Evolutionary conservation across 805 yeast genomes (phyloP).

Genomic region (Tetrapisispora arboricola): DNA sequence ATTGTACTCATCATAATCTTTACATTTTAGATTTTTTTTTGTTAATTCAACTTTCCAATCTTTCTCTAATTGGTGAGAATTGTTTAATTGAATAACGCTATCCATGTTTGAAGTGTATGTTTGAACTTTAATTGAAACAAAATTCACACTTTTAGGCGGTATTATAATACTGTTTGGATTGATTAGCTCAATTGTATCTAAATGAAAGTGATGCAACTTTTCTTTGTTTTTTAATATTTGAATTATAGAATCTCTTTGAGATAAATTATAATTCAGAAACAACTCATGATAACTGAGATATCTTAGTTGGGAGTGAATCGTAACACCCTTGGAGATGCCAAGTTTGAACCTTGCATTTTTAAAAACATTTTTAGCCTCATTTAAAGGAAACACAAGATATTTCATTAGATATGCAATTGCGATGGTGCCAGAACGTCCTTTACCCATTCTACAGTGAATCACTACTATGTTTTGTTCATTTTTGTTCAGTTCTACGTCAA

Average conservation of each 20-base stretch:
- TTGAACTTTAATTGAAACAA: conserved; percentile 14
- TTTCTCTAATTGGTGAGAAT: background rate
- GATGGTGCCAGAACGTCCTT: conserved; percentile 80
- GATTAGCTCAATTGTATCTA: conserved; percentile 11
- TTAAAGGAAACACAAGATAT: conserved; percentile 29
- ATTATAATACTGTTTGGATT: conserved; percentile 11
- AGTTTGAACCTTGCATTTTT: conserved; percentile 46
- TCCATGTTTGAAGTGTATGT: conserved; percentile 12
- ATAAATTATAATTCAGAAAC: conserved; percentile 11
- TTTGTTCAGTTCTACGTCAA: conserved; percentile 34
- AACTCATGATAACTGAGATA: conserved; percentile 50
- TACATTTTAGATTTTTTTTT: background rate
- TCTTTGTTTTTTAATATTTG: conserved; percentile 5
- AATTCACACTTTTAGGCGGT: conserved; percentile 5
- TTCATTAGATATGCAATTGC: conserved; percentile 62
- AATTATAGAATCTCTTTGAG: conserved; percentile 6
- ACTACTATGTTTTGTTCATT: conserved; percentile 43
- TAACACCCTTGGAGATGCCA: conserved; percentile 55
- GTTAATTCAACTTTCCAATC: background rate
- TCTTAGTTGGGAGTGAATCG: conserved; percentile 58
- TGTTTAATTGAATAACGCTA: conserved; percentile 8
- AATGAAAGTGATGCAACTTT: conserved; percentile 6
- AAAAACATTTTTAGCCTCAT: conserved; percentile 43
- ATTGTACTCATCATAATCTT: background rate
- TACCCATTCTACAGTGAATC: conserved; percentile 84